Conservation (phyloP, 805 yeast species). For the Candida succiphila region DNA sequence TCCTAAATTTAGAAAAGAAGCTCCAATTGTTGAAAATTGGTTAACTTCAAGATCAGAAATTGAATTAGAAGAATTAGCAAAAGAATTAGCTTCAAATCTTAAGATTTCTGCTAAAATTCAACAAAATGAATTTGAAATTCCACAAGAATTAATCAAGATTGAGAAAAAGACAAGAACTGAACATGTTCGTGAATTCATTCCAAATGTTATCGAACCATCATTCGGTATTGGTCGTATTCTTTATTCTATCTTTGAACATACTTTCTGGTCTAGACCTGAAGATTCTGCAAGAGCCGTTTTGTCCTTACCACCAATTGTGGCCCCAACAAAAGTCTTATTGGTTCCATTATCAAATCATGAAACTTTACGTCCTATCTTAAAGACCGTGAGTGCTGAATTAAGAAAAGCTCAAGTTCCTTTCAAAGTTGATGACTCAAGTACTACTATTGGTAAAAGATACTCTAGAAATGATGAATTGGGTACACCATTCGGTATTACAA, state of each 20-base stretch:
- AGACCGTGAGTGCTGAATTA: conserved; percentile 57
- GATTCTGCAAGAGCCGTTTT: conserved; percentile 74
- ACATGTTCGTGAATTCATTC: conserved; percentile 91
- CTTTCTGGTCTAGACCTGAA: conserved; percentile 91
- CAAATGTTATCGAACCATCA: conserved; percentile 98
- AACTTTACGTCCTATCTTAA: conserved; percentile 66
- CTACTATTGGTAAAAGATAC: conserved; percentile 95
- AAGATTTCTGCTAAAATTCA: conserved; percentile 56
- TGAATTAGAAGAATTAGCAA: conserved; percentile 69
- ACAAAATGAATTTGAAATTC: conserved; percentile 41
- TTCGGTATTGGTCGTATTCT: conserved; percentile 98
- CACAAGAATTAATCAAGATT: conserved; percentile 60
- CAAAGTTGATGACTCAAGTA: conserved; percentile 95
- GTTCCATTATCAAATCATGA: conserved; percentile 89
- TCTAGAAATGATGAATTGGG: conserved; percentile 98
- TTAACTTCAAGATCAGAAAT: conserved; percentile 68
- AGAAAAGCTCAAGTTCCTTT: conserved; percentile 81
- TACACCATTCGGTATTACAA: conserved; percentile 96
- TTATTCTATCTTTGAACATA: conserved; percentile 88
- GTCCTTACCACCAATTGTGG: conserved; percentile 90
- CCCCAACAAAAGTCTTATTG: conserved; percentile 93
- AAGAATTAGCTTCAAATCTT: conserved; percentile 52
- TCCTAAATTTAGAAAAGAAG: conserved; percentile 95
- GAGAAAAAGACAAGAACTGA: conserved; percentile 72
- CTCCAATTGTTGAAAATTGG: conserved; percentile 83